phyloP scores from a whole-genome alignment of 202 grass and related monocot genomes.

The Cymbopogon flexuosus region DNA sequence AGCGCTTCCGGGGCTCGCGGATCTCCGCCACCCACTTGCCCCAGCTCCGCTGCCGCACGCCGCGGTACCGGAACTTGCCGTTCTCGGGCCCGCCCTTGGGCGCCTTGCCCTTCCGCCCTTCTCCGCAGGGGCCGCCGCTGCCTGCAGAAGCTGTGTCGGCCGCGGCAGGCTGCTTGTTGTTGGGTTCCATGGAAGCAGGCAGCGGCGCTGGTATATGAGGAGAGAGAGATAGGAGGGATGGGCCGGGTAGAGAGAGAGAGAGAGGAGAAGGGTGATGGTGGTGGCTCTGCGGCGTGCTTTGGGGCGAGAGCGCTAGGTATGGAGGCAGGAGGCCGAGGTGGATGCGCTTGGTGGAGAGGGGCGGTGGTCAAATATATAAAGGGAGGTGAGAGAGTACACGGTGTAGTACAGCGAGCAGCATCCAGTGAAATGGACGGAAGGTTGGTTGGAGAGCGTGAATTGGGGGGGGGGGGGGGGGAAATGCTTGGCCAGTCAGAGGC shows the following conservation, averaged over 20 bases:
- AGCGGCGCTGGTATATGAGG: not conserved
- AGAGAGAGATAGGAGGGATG: not conserved
- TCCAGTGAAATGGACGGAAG: not conserved
- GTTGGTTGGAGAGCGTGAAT: not conserved
- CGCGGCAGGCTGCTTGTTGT: not conserved
- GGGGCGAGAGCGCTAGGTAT: slow-evolving; percentile 28
- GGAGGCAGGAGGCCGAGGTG: slow-evolving; percentile 40
- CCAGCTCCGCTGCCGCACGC: slow-evolving; percentile 90
- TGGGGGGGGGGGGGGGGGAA: no score
- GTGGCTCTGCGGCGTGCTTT: not conserved
- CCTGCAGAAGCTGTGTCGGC: no score
- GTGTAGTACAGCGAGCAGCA: slow-evolving; percentile 5
- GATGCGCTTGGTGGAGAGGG: slow-evolving; percentile 65
- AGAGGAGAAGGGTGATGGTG: no score
- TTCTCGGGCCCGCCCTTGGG: slow-evolving; percentile 82
- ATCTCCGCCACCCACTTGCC: slow-evolving; percentile 98
- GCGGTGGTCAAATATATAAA: slow-evolving; percentile 90
- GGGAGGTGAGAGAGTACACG: not conserved
- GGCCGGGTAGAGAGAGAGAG: slow-evolving; percentile 51
- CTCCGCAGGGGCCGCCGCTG: not conserved
- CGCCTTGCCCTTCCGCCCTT: slow-evolving; percentile 28
- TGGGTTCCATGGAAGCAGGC: slow-evolving; percentile 28
- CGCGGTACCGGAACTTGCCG: slow-evolving; percentile 81
- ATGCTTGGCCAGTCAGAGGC: not conserved
- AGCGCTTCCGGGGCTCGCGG: slow-evolving; percentile 85